These are phyloP conservation scores for Saccharomyces hybrid DNA, from an alignment of 1,139 yeast genomes.

Conservation along the genomic window DNA sequence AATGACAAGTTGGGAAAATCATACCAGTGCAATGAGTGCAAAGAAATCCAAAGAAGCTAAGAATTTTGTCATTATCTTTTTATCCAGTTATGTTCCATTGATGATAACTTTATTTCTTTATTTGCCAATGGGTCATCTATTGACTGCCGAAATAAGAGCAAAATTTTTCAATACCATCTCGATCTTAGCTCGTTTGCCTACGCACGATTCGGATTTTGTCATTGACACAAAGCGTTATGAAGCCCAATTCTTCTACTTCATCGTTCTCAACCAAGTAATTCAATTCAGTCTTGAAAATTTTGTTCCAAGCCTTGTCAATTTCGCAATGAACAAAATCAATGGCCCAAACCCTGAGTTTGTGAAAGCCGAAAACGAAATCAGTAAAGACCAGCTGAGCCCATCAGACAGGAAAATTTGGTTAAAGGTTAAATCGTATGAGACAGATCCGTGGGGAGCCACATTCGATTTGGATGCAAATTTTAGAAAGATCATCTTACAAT, in stretches of 20 bases:
- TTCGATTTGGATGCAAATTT: slow-evolving; percentile 68
- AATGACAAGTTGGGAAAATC: slow-evolving; percentile 69
- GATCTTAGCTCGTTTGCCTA: slow-evolving; percentile 1
- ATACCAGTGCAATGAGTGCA: slow-evolving; percentile 49
- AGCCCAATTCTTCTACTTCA: slow-evolving; percentile 67
- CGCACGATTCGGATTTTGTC: slow-evolving; percentile 36
- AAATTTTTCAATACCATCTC: slow-evolving; percentile 6
- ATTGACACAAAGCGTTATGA: slow-evolving; percentile 63
- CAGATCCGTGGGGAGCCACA: slow-evolving; percentile 40
- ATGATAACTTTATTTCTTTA: slow-evolving; percentile 80
- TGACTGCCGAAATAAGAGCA: slow-evolving; percentile 36
- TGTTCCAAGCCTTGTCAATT: slow-evolving; percentile 38
- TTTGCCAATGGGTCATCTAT: slow-evolving; percentile 70
- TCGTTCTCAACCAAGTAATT: slow-evolving; percentile 72
- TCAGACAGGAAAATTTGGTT: slow-evolving; percentile 50
- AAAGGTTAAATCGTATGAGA: slow-evolving; percentile 46
- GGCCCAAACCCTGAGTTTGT: slow-evolving; percentile 4
- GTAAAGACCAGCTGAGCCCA: slow-evolving; percentile 38
- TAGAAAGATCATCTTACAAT: slow-evolving; percentile 65
- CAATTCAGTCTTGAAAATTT: slow-evolving; percentile 55
- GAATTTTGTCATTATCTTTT: slow-evolving; percentile 66
- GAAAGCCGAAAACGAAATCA: slow-evolving; percentile 5
- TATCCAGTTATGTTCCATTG: slow-evolving; percentile 77
- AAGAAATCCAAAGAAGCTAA: slow-evolving; percentile 59
- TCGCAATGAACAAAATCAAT: slow-evolving; percentile 40